Conservation (phyloP, 768 basidiomycete species). For the Termitomyces sp. region DNA sequence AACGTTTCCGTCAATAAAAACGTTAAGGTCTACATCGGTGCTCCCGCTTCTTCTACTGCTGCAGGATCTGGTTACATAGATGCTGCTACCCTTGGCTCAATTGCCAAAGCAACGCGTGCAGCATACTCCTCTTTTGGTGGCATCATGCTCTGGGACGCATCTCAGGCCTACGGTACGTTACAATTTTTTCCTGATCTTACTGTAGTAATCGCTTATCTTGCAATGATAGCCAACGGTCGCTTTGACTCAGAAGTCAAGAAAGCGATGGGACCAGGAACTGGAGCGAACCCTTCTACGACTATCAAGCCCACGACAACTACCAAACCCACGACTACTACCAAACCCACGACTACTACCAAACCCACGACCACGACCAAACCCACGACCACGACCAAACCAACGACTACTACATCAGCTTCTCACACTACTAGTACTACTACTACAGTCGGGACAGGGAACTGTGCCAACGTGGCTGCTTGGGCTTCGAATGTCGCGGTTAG, state of each 20-base stretch:
- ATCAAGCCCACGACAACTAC: constrained; percentile 11
- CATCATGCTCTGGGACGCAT: constrained; percentile 39
- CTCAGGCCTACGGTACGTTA: constrained; percentile 31
- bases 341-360: constrained; percentile 1
- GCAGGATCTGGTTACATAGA: constrained; percentile 51
- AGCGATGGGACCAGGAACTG: constrained; percentile 24
- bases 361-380: constrained; percentile 1
- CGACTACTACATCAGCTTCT: constrained; percentile 5
- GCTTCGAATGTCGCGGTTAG: constrained; percentile 28
- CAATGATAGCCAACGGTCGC: constrained; percentile 28
- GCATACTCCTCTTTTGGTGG: constrained; percentile 53
- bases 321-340: neutral
- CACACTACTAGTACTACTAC: constrained; percentile 11
- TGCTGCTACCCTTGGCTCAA: constrained; percentile 32
- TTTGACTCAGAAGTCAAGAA: constrained; percentile 37
- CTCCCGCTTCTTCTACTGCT: constrained; percentile 43
- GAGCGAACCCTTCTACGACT: constrained; percentile 5
- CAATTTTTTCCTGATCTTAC: constrained; percentile 7
- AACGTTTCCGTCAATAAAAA: constrained; percentile 43
- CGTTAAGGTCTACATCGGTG: constrained; percentile 54
- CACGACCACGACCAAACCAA: neutral
- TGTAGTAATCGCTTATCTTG: neutral
- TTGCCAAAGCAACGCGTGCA: constrained; percentile 33
- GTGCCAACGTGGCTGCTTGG: constrained; percentile 40
- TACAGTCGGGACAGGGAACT: constrained; percentile 21